Conservation (phyloP, 768 basidiomycete genomes). For the Floccularia luteovirens region DNA sequence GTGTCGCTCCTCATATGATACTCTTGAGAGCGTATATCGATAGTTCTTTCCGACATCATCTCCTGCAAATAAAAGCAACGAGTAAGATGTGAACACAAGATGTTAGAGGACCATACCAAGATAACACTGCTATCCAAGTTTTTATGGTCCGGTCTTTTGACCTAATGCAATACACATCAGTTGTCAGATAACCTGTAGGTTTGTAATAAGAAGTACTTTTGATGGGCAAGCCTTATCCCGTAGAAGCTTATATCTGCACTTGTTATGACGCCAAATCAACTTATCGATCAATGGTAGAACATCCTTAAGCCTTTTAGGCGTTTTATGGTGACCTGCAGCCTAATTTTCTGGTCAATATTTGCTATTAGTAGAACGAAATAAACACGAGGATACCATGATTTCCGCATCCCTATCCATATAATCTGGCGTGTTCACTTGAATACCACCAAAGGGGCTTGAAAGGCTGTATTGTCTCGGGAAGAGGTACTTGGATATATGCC, state of each 20-base stretch:
- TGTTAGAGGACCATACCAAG: conserved; percentile 31
- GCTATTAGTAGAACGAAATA: conserved; percentile 1
- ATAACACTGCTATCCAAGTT: conserved; percentile 57
- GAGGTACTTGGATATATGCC: conserved; percentile 73
- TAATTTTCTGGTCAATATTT: conserved; percentile 6
- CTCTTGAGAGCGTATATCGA: conserved; percentile 47
- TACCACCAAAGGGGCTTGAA: conserved; percentile 43
- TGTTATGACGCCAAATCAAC: conserved; percentile 58
- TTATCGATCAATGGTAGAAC: conserved; percentile 47
- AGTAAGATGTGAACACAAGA: not conserved
- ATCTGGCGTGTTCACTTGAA: conserved; percentile 24
- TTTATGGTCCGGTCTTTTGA: conserved; percentile 26
- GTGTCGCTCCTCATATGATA: conserved; percentile 24
- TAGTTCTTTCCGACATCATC: conserved; percentile 64
- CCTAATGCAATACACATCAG: conserved; percentile 19
- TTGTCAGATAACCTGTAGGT: not conserved
- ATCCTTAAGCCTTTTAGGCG: conserved; percentile 64
- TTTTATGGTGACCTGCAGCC: conserved; percentile 46
- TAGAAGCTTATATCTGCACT: conserved; percentile 64
- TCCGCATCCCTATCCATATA: conserved; percentile 59
- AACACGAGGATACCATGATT: conserved; percentile 52
- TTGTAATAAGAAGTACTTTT: conserved; percentile 42
- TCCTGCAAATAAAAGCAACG: conserved; percentile 35
- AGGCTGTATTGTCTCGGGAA: conserved; percentile 79
- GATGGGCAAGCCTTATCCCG: conserved; percentile 66